These are phyloP conservation scores for Graphiopsis chlorocephala DNA, from an alignment of 2,329 filamentous ascomycete genomes.

Conservation along the genomic window DNA sequence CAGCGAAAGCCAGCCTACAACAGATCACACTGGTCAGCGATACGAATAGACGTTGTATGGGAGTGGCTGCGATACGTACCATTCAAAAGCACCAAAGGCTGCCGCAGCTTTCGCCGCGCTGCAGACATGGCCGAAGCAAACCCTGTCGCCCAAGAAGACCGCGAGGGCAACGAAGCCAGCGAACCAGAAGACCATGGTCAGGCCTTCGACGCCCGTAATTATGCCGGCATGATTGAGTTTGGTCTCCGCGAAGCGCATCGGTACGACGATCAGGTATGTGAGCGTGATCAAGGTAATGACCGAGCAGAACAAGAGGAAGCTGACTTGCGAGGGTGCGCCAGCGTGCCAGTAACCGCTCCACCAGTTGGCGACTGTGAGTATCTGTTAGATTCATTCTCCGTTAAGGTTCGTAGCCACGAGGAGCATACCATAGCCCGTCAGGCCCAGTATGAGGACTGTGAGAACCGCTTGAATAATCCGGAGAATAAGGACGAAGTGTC, in stretches of 20 bases:
- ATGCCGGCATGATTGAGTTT: slow-evolving; percentile 61
- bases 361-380: slow-evolving; percentile 54
- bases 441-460: slow-evolving; percentile 69
- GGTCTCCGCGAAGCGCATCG: slow-evolving; percentile 41
- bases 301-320: slow-evolving; percentile 77
- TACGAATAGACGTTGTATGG: neutral
- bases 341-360: slow-evolving; percentile 53
- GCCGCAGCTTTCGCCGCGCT: slow-evolving; percentile 60
- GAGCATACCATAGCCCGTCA: slow-evolving; percentile 68
- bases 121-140: slow-evolving; percentile 58
- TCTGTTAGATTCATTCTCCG: neutral
- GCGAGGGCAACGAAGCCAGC: slow-evolving; percentile 77
- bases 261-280: slow-evolving; percentile 66
- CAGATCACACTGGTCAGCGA: neutral
- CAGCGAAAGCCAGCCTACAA: slow-evolving; percentile 50
- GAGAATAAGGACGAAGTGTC: slow-evolving; percentile 55
- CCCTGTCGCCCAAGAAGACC: slow-evolving; percentile 57
- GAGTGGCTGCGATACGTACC: slow-evolving; percentile 37
- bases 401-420: neutral
- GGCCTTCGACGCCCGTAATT: slow-evolving; percentile 63
- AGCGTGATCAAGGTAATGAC: slow-evolving; percentile 73
- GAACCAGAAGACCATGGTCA: slow-evolving; percentile 89
- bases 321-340: slow-evolving; percentile 56
- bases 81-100: slow-evolving; percentile 66
- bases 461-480: slow-evolving; percentile 67